Evolutionary conservation across 805 yeast genomes (phyloP), one percentile per base, ranked within the genome.

Genomic region (Scheffersomyces spartinae): DNA sequence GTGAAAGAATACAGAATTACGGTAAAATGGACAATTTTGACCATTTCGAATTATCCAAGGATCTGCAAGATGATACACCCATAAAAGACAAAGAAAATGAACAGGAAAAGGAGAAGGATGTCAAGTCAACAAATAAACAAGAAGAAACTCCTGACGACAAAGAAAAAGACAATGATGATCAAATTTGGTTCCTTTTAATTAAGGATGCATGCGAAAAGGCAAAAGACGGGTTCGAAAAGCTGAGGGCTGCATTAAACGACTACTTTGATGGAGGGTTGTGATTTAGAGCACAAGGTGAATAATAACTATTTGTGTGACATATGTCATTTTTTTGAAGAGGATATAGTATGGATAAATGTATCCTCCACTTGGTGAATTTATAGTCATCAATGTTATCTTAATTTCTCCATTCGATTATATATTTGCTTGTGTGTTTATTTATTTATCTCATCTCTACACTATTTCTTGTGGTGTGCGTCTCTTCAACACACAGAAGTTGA

Each of bases 1-100:
- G 98, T 54, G 98, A 86, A 51, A 64, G 86, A 36, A 86, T 91
- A 34, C 98, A 91, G 52, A 86, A 86, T 47, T 72, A 82, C 36
- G 97, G 95, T 13, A 69, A 71, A 31, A 60, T 57, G 36, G 52
- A 34, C 19, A 59, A 60, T 30, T 58, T 52, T 27, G 66, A 60
- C 30, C 44, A 54, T 28, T 55, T 47, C 30, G 32, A 26, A 13
- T 8, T 22, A 7, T 12, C 9, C 10, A 21, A 23, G 9, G 26
- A 26, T 13, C 22, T 20, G 6, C 14, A 23, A 9, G 26, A 27
- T 20, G 27, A 28, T 7, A 7, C 9, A 7, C 18, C 7, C 12
- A 21, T 17, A 10, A 11, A 11, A 10, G 26, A 23, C 7, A 17
- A 6, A 24, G 17, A 24, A 6, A 14, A 15, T 11, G 15, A 13